Conservation (phyloP, 768 basidiomycete genomes). For the Boletellus emodensis region DNA sequence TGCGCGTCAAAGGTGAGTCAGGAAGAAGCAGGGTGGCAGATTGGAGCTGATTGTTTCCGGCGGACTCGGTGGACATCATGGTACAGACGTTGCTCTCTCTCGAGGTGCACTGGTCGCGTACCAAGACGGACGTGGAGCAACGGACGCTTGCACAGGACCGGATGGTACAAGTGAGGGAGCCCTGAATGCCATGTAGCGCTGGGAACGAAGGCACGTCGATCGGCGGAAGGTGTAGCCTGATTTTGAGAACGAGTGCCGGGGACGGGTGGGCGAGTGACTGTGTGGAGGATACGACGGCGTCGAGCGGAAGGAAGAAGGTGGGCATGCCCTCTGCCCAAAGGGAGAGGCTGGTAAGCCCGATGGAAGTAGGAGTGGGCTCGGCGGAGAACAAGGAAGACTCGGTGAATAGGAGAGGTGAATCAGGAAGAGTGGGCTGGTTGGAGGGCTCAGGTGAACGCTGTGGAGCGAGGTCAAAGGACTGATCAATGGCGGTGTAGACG, state of each 20-base stretch:
- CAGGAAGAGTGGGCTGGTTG: conserved; percentile 20
- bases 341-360: conserved; percentile 39
- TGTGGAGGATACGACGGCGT: conserved; percentile 43
- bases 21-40: conserved; percentile 56
- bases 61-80: conserved; percentile 41
- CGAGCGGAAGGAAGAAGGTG: conserved; percentile 57
- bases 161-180: conserved; percentile 49
- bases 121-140: conserved; percentile 60
- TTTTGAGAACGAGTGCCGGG: conserved; percentile 46
- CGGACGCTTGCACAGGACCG: conserved; percentile 54
- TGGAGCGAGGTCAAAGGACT: conserved; percentile 12
- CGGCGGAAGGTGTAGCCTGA: conserved; percentile 55
- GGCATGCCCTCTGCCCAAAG: conserved; percentile 68
- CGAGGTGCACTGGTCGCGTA: conserved; percentile 46
- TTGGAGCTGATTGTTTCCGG: conserved; percentile 43
- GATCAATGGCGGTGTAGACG: conserved; percentile 23
- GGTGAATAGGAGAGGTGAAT: conserved; percentile 28
- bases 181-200: conserved; percentile 62
- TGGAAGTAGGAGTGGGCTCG: conserved; percentile 32
- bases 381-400: conserved; percentile 26
- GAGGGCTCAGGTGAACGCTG: conserved; percentile 26
- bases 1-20: conserved; percentile 60
- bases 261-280: conserved; percentile 34
- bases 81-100: conserved; percentile 47
- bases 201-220: conserved; percentile 50